Evolutionary conservation across 2,329 filamentous ascomycete species (phyloP), one percentile per base, ranked within the genome.

Genomic region (Macrophomina phaseolina): DNA sequence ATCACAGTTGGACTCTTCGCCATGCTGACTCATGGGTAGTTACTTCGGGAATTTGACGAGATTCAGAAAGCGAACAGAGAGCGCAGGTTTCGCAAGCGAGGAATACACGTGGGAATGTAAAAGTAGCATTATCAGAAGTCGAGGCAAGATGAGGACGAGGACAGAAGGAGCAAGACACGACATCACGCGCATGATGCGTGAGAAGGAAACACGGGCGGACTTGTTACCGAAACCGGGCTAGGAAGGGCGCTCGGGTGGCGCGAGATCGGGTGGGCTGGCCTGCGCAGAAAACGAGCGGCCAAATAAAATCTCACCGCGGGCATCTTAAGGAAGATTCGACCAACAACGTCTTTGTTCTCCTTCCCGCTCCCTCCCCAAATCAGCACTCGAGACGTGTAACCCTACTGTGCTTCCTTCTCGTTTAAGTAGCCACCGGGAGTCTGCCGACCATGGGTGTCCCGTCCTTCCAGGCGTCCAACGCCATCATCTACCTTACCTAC

Each of bases 401-500:
- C 12, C 45, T 49, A 9, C 42, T 12, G n/a, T 2, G 16, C 14
- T 23, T 38, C 42, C 23, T 48, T 61, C 45, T 8, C 8, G 28
- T 6, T 34, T 28, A 28, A 38, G 30, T 18, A 28, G 9, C 12
- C 14, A 9, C 45, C 42, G 32, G n/a, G 12, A 9, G n/a, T 38
- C 58, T 49, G 58, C 32, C 45, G 32, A 48, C 67, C 23, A 95
- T 94, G 92, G 90, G 90, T 23, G 85, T 89, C 71, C 91, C 91
- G 67, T 94, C 92, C 1, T 87, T 83, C 66, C 81, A 86, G 84
- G 91, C 91, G 75, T 94, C 91, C 38, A 93, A 94, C 82, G 91
- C 91, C 83, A 84, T 94, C 76, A 90, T 95, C 76, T 94, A 94
- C 76, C 81, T 92, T 64, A 92, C 90, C 60, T 94, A 93, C 81